These are phyloP conservation scores for Rutstroemia sp. DNA, from an alignment of 2,329 filamentous ascomycete genomes.

Conservation along the genomic window DNA sequence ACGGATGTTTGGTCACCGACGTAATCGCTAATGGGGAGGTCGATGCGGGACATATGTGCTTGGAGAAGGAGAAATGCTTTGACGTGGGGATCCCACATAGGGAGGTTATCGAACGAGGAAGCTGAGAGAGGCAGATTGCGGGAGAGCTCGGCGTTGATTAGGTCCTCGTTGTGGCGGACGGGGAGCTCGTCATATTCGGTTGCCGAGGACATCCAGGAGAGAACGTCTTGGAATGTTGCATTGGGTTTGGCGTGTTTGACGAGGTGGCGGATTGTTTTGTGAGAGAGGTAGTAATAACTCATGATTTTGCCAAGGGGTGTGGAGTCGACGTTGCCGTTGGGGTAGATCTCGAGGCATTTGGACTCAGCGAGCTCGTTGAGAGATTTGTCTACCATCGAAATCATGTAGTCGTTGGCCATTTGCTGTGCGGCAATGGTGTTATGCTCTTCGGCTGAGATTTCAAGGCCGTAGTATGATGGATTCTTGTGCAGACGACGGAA, in stretches of 20 bases:
- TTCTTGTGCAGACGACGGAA: conserved; percentile 97
- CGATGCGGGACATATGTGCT: conserved; percentile 87
- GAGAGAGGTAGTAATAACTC: conserved; percentile 98
- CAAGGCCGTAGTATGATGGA: conserved; percentile 92
- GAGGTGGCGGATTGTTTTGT: conserved; percentile 86
- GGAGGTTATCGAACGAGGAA: conserved; percentile 49
- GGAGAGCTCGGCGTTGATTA: conserved; percentile 88
- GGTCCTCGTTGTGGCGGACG: conserved; percentile 95
- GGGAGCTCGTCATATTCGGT: conserved; percentile 97
- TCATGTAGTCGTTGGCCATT: conserved; percentile 89
- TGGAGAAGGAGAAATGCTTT: conserved; percentile 93
- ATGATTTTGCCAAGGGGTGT: conserved; percentile 96
- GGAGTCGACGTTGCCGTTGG: conserved; percentile 82
- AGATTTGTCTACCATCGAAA: conserved; percentile 83
- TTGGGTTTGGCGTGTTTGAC: conserved; percentile 66
- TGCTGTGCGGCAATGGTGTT: conserved; percentile 80
- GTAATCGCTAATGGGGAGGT: conserved; percentile 92
- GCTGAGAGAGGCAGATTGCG: conserved; percentile 61
- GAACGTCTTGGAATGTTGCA: conserved; percentile 71
- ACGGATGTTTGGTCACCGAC: conserved; percentile 88
- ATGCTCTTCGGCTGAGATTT: conserved; percentile 88
- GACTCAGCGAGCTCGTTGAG: conserved; percentile 76
- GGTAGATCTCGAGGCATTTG: conserved; percentile 73
- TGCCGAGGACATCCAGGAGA: conserved; percentile 89
- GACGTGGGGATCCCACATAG: conserved; percentile 98